Evolutionary conservation across 1,284 basidiomycete species (phyloP).

Genomic region (Neolentinus lepideus): DNA sequence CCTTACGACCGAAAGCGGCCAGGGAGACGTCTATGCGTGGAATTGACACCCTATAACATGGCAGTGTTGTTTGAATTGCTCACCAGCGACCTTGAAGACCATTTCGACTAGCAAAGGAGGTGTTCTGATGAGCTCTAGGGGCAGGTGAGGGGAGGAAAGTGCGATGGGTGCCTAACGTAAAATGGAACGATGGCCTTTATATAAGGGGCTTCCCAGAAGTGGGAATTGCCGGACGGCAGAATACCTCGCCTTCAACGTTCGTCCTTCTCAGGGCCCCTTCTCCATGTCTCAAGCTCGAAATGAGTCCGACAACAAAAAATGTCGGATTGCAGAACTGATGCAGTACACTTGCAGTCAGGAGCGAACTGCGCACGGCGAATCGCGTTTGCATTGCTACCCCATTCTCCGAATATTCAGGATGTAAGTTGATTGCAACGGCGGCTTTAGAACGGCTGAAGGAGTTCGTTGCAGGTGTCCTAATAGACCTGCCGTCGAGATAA

Average conservation of each 20-base stretch:
- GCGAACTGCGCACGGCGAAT: slow-evolving; percentile 19
- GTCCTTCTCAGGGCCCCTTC: slow-evolving; percentile 5
- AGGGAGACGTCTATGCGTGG: slow-evolving; percentile 78
- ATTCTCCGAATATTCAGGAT: slow-evolving; percentile 65
- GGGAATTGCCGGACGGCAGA: not conserved
- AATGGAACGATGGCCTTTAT: not conserved
- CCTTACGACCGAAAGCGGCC: slow-evolving; percentile 96
- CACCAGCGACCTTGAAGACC: slow-evolving; percentile 83
- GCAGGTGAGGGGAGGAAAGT: slow-evolving; percentile 25
- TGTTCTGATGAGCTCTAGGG: slow-evolving; percentile 12
- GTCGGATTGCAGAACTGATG: slow-evolving; percentile 62
- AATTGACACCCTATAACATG: slow-evolving; percentile 5
- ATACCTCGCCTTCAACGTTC: not conserved
- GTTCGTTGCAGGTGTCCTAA: slow-evolving; percentile 45
- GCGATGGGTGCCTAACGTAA: slow-evolving; percentile 16
- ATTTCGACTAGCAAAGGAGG: slow-evolving; percentile 36
- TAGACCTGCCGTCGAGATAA: slow-evolving; percentile 64
- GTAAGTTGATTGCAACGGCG: slow-evolving; percentile 31
- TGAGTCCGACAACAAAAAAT: slow-evolving; percentile 20
- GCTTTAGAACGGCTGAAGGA: not conserved
- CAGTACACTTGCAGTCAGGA: slow-evolving; percentile 56
- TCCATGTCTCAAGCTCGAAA: slow-evolving; percentile 2
- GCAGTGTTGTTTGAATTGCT: slow-evolving; percentile 9
- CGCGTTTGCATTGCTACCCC: slow-evolving; percentile 54
- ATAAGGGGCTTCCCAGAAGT: not conserved